phyloP scores from a whole-genome alignment of 2,329 filamentous ascomycete species.

The Akanthomyces lecanii region DNA sequence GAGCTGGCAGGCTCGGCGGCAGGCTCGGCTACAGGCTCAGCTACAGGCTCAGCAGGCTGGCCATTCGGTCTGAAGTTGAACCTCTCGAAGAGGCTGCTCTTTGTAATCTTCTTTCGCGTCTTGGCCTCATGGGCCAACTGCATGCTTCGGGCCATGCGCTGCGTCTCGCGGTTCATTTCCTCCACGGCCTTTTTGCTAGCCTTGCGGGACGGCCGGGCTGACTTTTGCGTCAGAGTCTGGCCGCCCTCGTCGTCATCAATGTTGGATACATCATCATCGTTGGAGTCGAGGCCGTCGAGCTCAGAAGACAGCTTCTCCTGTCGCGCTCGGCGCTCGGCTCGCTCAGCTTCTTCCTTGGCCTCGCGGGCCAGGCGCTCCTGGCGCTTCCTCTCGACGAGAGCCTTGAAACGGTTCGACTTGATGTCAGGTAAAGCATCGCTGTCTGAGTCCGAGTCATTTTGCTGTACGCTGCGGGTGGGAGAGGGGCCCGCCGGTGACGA shows the following conservation, averaged over 20 bases:
- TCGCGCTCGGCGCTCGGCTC: conserved; percentile 38
- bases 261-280: conserved; percentile 44
- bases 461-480: conserved; percentile 26
- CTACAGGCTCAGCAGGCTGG: conserved; percentile 14
- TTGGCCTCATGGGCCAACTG: conserved; percentile 86
- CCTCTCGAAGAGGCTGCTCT: conserved; percentile 73
- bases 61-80: conserved; percentile 67
- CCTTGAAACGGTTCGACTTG: conserved; percentile 60
- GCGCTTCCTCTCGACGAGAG: conserved; percentile 69
- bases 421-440: conserved; percentile 42
- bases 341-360: conserved; percentile 49
- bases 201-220: conserved; percentile 66
- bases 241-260: conserved; percentile 60
- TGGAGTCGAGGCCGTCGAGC: conserved; percentile 32
- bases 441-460: conserved; percentile 38
- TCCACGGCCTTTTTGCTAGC: conserved; percentile 93
- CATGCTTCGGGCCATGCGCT: conserved; percentile 83
- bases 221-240: conserved; percentile 59
- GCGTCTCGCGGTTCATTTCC: conserved; percentile 92
- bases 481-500: conserved; percentile 42
- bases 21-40: conserved; percentile 1
- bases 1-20: conserved; percentile 46
- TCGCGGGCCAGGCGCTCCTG: conserved; percentile 67
- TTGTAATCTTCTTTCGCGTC: conserved; percentile 87
- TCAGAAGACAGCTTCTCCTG: conserved; percentile 34